Base-by-base conservation (phyloP, 2,329 filamentous ascomycete species). In the Aspergillus transmontanensis region DNA sequence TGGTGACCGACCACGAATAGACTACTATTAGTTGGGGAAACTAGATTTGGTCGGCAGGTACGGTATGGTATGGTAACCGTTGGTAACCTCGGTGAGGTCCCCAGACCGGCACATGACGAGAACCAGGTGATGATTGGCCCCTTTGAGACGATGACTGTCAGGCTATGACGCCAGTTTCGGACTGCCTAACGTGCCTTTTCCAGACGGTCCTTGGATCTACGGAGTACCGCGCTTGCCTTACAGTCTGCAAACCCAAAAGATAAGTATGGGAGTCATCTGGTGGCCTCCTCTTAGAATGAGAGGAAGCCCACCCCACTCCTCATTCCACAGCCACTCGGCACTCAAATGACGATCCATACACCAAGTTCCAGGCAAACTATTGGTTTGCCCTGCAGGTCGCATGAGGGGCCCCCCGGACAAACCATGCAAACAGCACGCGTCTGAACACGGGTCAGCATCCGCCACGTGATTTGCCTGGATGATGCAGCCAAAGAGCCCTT, bases 391-490 rank as follows among this genome's bases (percentile, higher is more conserved):
- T 64, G 62, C 56, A 57, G 30, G 59, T 59, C 56, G 56, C 64
- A 67, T 67, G 64, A 68, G 66, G 67, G 67, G 67, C 66, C 62
- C 50, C 28, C 21, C 39, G 6, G 12, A 32, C 61, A 65, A 61
- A 63, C 62, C 46, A 6, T 55, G 55, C 64, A 62, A 64, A 61
- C 66, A 61, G 23, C 43, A 48, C 48, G 26, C 54, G 54, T 54
- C 26, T 39, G 51, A 61, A 54, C 60, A 66, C 62, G 57, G 62
- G 54, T 61, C 39, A 26, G 9, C 11, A 3, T 9, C 7, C 1
- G 41, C 59, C 66, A 67, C 63, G 66, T 68, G 64, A 66, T 34
- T 28, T 39, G 41, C 59, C 58, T 66, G 57, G 53, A 54, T 28
- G 41, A 54, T 58, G 56, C 53, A 58, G 62, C 65, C 56, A 62